Evolutionary conservation across 2,329 filamentous ascomycete species (phyloP), one percentile per base, ranked within the genome.

Genomic region (Clonostachys byssicola): DNA sequence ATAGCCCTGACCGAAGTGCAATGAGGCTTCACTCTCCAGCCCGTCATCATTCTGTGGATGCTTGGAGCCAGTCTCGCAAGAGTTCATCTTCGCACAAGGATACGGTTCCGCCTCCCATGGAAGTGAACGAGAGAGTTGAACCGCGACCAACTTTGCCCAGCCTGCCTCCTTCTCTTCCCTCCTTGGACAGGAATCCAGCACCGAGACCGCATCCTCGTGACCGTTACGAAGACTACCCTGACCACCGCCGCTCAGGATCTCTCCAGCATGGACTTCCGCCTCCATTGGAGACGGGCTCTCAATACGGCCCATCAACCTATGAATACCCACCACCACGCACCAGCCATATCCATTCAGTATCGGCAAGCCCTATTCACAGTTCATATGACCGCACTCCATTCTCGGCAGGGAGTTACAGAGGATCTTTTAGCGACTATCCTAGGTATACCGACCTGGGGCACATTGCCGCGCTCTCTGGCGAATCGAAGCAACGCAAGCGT

Each of bases 401-500:
- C 54, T 69, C 72, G 5, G 52, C 70, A 5, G 64, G 58, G 6
- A 56, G 60, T 18, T 77, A 75, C 46, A 60, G 34, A 8, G 33
- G 60, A 17, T 58, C 63, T 2, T 72, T 70, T 45, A 68, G 65
- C 14, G 70, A 77, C 34, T 71, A 68, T 30, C 23, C 23, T 30
- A 30, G 23, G 9, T 30, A 30, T 10, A 30, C 50, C 23, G 23
- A 30, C 23, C 23, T 30, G 23, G 23, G 23, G 23, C 23, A 30
- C 6, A 30, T 30, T 30, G 23, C 23, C 23, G 23, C 23, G 8
- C 23, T 30, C 8, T 30, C 23, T 30, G 62, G 60, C 16, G 66
- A 61, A 3, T 76, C 79, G 48, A 68, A 60, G 49, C 74, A 74
- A 54, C 70, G 80, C 34, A 85, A 82, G 62, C 77, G 90, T 45